Evolutionary conservation across 2,329 filamentous ascomycete species (phyloP).

Genomic region (Apiospora hydei): DNA sequence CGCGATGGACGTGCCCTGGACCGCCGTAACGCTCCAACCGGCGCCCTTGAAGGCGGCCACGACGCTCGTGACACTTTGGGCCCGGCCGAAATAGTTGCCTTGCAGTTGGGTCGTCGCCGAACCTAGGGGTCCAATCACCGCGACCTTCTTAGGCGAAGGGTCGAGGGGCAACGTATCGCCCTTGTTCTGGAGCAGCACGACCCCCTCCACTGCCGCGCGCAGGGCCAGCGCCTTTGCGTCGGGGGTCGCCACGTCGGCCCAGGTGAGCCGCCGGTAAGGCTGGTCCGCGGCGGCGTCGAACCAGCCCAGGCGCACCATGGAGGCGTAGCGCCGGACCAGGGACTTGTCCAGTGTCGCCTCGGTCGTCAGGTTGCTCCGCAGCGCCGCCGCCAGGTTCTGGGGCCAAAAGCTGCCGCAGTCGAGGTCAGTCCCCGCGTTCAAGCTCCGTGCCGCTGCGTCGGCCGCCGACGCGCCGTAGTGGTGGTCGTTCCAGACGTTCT

Average conservation of each 20-base stretch:
- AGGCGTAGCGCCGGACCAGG: conserved; percentile 42
- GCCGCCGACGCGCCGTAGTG: conserved; percentile 44
- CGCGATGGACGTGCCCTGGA: conserved; percentile 41
- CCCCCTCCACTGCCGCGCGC: conserved; percentile 36
- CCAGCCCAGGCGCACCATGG: conserved; percentile 43
- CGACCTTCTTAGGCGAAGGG: neutral
- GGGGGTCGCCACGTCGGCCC: conserved; percentile 33
- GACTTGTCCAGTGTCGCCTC: conserved; percentile 42
- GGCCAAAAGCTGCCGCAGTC: conserved; percentile 19
- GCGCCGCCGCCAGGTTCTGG: conserved; percentile 29
- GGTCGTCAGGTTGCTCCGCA: conserved; percentile 35
- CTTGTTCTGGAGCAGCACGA: conserved; percentile 40
- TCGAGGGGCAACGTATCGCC: conserved; percentile 46
- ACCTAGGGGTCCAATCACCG: conserved; percentile 5
- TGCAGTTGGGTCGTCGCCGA: conserved; percentile 19
- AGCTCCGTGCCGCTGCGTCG: neutral
- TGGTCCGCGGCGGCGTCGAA: conserved; percentile 44
- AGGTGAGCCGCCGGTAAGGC: conserved; percentile 22
- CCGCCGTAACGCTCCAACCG: conserved; percentile 50
- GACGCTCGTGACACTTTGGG: neutral
- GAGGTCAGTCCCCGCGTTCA: conserved; percentile 22
- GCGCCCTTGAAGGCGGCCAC: conserved; percentile 42
- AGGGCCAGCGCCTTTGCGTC: conserved; percentile 36
- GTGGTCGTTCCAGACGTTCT: conserved; percentile 59
- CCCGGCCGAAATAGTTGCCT: conserved; percentile 13